phyloP scores from a whole-genome alignment of 495 filamentous ascomycete genomes.

The Aspergillus sparsus region DNA sequence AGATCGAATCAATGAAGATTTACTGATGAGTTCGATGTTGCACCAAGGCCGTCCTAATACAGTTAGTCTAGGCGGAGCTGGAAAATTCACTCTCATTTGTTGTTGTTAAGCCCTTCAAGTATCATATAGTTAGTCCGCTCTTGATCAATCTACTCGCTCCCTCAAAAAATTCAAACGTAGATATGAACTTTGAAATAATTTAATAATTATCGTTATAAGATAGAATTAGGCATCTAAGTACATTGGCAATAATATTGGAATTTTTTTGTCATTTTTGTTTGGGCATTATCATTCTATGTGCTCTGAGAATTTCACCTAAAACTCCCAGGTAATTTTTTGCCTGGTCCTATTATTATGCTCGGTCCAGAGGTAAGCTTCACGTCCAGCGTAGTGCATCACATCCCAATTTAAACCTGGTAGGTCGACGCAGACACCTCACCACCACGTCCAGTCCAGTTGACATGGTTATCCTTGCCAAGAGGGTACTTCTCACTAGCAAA shows the following conservation, averaged over 20 bases:
- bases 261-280: constrained; percentile 17
- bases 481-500: constrained; percentile 78
- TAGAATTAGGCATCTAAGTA: constrained; percentile 25
- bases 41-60: constrained; percentile 16
- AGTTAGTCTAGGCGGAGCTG: constrained; percentile 18
- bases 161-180: no score
- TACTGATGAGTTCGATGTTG: constrained; percentile 17
- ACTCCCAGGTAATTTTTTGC: constrained; percentile 17
- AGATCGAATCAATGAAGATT: constrained; percentile 8
- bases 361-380: constrained; percentile 24
- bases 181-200: no score
- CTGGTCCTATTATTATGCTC: constrained; percentile 17
- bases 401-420: constrained; percentile 79
- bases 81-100: constrained; percentile 7
- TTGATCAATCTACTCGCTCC: neutral
- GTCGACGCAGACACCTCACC: constrained; percentile 96
- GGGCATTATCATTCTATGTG: constrained; percentile 30
- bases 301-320: constrained; percentile 15
- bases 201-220: constrained; percentile 6
- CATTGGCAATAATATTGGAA: constrained; percentile 11
- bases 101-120: neutral
- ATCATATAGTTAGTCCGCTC: neutral
- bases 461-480: constrained; percentile 88
- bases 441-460: constrained; percentile 99
- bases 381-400: constrained; percentile 33